phyloP scores from a whole-genome alignment of 1,284 basidiomycete species.

The Austroboletus niveus region DNA sequence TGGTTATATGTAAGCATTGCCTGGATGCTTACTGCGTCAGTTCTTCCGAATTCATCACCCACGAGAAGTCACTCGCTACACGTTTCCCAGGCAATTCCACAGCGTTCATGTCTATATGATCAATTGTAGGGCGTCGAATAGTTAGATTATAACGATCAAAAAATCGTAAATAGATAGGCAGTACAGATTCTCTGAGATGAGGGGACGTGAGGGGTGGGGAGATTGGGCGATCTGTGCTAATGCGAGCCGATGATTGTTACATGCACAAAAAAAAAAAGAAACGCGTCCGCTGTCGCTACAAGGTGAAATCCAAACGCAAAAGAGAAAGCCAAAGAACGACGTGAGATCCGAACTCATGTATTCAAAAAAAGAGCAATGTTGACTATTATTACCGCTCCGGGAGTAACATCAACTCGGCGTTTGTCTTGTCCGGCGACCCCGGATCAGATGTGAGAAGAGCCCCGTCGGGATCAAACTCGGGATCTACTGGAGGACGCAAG shows the following conservation, averaged over 20 bases:
- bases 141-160: constrained; percentile 9
- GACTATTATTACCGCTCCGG: constrained; percentile 28
- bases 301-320: constrained; percentile 7
- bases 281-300: constrained; percentile 22
- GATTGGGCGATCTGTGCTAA: constrained; percentile 8
- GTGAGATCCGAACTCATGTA: constrained; percentile 2
- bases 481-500: constrained; percentile 17
- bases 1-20: not conserved
- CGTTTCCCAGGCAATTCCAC: not conserved
- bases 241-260: constrained; percentile 14
- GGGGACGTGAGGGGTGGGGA: constrained; percentile 6
- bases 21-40: too few relatives aligned
- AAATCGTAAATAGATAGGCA: constrained; percentile 11
- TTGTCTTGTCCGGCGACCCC: constrained; percentile 33
- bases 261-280: constrained; percentile 11
- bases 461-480: constrained; percentile 31
- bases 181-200: constrained; percentile 11
- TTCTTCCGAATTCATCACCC: not conserved
- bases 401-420: constrained; percentile 27
- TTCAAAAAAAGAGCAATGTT: not conserved
- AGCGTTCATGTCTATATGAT: not conserved
- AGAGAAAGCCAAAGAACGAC: not conserved
- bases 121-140: not conserved
- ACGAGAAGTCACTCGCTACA: too few relatives aligned
- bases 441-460: constrained; percentile 26